phyloP scores from a whole-genome alignment of 1,139 yeast species.

The Pichia sp. region DNA sequence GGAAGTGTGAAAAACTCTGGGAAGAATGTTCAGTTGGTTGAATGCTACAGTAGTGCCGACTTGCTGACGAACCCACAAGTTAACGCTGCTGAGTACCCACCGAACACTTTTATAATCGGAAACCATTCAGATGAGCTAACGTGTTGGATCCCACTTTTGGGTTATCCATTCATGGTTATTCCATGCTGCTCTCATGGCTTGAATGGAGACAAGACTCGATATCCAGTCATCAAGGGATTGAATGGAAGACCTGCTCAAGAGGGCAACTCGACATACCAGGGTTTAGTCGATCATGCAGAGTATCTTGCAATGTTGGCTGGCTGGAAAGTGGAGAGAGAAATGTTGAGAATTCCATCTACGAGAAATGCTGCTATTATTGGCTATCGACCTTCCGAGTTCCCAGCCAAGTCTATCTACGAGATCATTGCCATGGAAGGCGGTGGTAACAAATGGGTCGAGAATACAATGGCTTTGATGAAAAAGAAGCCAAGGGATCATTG shows the following conservation, averaged over 20 bases:
- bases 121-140: slow-evolving; percentile 95
- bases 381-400: slow-evolving; percentile 30
- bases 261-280: slow-evolving; percentile 60
- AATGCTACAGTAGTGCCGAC: slow-evolving; percentile 41
- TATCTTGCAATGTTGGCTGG: slow-evolving; percentile 62
- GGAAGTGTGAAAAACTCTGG: slow-evolving; percentile 9
- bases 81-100: slow-evolving; percentile 59
- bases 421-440: slow-evolving; percentile 73
- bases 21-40: slow-evolving; percentile 30
- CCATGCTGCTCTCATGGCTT: slow-evolving; percentile 94
- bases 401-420: slow-evolving; percentile 43
- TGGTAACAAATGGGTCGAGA: slow-evolving; percentile 85
- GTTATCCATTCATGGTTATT: slow-evolving; percentile 81
- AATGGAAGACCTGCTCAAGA: slow-evolving; percentile 22
- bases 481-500: slow-evolving; percentile 40
- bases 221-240: slow-evolving; percentile 31
- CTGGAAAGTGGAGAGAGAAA: slow-evolving; percentile 80
- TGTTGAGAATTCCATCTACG: slow-evolving; percentile 90
- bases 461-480: slow-evolving; percentile 60
- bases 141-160: slow-evolving; percentile 89
- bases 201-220: slow-evolving; percentile 68
- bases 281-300: slow-evolving; percentile 79
- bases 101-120: slow-evolving; percentile 77
- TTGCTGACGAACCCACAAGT: slow-evolving; percentile 53
- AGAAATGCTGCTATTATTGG: slow-evolving; percentile 90